phyloP scores from a whole-genome alignment of 768 basidiomycete genomes.

The Austroboletus eburneus region DNA sequence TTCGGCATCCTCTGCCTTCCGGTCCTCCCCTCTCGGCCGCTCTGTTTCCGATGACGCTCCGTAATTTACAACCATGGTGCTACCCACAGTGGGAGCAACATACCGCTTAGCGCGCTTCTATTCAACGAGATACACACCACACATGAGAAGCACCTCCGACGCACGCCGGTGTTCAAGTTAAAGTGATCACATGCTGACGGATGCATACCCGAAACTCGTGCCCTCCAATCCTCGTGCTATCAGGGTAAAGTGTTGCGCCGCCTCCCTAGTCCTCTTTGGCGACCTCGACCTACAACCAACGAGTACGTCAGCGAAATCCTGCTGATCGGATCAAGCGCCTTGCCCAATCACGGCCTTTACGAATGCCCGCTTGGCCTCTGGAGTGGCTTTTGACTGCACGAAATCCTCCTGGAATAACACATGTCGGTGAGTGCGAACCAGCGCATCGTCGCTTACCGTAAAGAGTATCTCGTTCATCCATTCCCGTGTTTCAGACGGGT shows the following conservation, averaged over 20 bases:
- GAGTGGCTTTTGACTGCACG: conserved; percentile 64
- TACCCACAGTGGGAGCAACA: too few species aligned
- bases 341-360: conserved; percentile 68
- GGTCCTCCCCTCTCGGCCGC: too few species aligned
- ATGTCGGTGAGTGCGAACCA: background rate
- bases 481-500: conserved; percentile 47
- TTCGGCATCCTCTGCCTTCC: background rate
- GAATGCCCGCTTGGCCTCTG: conserved; percentile 76
- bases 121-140: background rate
- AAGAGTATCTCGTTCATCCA: conserved; percentile 78
- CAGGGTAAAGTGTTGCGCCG: conserved; percentile 83
- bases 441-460: conserved; percentile 39
- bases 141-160: too few species aligned
- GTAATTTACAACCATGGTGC: too few species aligned
- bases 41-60: conserved; percentile 1
- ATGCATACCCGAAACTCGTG: conserved; percentile 81
- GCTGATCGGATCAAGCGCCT: conserved; percentile 12
- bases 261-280: conserved; percentile 70
- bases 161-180: too few species aligned
- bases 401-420: conserved; percentile 61
- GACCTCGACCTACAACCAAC: conserved; percentile 60
- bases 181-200: conserved; percentile 55
- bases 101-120: background rate
- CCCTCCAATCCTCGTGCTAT: conserved; percentile 82
- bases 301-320: conserved; percentile 1